A percentile compares a stretch with the other conserved stretches of the same genome.
These are phyloP conservation scores for Fomitopsis betulina DNA, from an alignment of 1,284 basidiomycete species.

Conservation along the genomic window DNA sequence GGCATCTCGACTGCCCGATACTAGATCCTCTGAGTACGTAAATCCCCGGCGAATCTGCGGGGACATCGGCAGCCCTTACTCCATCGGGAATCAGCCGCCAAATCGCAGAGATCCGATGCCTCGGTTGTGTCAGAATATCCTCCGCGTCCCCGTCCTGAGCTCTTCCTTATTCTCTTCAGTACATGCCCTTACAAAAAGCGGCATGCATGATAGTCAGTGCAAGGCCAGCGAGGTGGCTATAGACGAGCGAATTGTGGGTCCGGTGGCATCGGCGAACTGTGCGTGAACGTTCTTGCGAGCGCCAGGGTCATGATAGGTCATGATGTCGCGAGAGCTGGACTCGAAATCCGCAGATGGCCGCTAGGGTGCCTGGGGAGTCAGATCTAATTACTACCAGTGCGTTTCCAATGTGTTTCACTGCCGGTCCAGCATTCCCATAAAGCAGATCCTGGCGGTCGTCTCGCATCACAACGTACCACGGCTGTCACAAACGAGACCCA, in stretches of 20 bases:
- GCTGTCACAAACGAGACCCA: not conserved
- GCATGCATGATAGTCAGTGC: not conserved
- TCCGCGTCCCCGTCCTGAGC: not conserved
- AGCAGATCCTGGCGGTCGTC: not conserved
- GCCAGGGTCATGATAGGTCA: not conserved
- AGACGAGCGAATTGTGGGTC: not conserved
- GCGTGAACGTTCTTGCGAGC: not conserved
- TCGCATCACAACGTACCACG: not conserved
- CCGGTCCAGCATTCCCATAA: not conserved
- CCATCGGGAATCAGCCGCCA: constrained; percentile 15
- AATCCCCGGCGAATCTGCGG: constrained; percentile 25
- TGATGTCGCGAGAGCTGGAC: not conserved
- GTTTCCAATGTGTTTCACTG: not conserved
- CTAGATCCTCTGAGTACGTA: constrained; percentile 26
- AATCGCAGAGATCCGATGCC: constrained; percentile 4
- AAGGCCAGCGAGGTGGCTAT: not conserved
- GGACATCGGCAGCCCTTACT: constrained; percentile 18
- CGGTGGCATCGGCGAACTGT: constrained; percentile 1
- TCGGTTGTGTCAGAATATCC: not conserved
- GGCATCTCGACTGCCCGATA: constrained; percentile 27
- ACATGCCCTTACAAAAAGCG: not conserved
- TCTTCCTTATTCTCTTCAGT: not conserved
- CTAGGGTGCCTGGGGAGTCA: constrained; percentile 7
- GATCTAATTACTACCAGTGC: constrained; percentile 2
- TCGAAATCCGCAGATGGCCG: constrained; percentile 5